Conservation (phyloP, 2,329 filamentous ascomycete species). For the Botrytis deweyae region DNA sequence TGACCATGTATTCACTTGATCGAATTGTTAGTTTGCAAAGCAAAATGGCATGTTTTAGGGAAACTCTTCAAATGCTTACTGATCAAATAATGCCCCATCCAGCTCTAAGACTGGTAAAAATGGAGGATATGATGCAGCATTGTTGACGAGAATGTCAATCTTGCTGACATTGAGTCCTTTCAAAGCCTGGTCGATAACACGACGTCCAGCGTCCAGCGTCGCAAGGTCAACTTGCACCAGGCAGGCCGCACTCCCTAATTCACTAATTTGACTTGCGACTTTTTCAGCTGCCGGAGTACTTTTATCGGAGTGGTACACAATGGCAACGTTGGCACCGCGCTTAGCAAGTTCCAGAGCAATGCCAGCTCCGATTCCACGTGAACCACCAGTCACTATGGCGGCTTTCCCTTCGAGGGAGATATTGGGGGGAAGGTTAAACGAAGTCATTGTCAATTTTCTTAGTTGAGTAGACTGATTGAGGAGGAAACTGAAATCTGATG, state of each 20-base stretch:
- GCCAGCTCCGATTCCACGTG: slow-evolving; percentile 58
- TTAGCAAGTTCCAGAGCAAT: slow-evolving; percentile 56
- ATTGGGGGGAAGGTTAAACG: neutral
- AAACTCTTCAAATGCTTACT: neutral
- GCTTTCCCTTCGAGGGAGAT: slow-evolving; percentile 23
- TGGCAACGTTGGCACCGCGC: slow-evolving; percentile 54
- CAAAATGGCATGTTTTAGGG: neutral
- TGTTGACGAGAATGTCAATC: slow-evolving; percentile 47
- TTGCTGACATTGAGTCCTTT: neutral
- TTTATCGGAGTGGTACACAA: slow-evolving; percentile 51
- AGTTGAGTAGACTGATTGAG: neutral
- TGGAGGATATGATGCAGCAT: slow-evolving; percentile 35
- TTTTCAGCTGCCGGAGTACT: slow-evolving; percentile 45
- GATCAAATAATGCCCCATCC: neutral
- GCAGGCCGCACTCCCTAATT: slow-evolving; percentile 49
- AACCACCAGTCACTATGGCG: slow-evolving; percentile 41
- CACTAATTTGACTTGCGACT: slow-evolving; percentile 45
- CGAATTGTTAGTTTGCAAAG: neutral
- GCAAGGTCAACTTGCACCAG: slow-evolving; percentile 55
- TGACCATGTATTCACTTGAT: slow-evolving; percentile 36
- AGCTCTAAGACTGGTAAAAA: neutral
- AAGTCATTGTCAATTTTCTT: neutral
- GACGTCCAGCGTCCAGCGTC: slow-evolving; percentile 41
- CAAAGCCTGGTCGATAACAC: slow-evolving; percentile 29
- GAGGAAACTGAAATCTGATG: neutral